phyloP scores from a whole-genome alignment of 1,284 basidiomycete species.

The Naganishia sp. region DNA sequence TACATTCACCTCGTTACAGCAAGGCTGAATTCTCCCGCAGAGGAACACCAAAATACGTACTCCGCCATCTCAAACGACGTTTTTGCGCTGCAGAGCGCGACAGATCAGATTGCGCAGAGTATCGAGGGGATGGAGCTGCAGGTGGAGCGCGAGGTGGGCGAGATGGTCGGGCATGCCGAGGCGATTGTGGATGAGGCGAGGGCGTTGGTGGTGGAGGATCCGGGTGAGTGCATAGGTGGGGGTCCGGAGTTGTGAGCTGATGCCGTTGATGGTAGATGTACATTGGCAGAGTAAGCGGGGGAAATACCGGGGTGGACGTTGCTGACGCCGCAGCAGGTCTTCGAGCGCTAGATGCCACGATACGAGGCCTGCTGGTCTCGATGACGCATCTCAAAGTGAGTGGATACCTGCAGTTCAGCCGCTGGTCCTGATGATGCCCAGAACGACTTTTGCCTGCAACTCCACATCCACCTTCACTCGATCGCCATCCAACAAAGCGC shows the following conservation, averaged over 20 bases:
- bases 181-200: slow-evolving; percentile 49
- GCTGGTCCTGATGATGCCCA: slow-evolving; percentile 45
- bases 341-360: slow-evolving; percentile 43
- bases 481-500: slow-evolving; percentile 75
- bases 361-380: slow-evolving; percentile 47
- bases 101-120: slow-evolving; percentile 25
- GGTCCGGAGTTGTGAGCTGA: slow-evolving; percentile 2
- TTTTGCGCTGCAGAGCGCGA: slow-evolving; percentile 7
- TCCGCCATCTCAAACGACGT: slow-evolving; percentile 12
- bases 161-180: slow-evolving; percentile 72
- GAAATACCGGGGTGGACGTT: not conserved
- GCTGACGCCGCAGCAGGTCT: not conserved
- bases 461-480: slow-evolving; percentile 65
- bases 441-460: slow-evolving; percentile 75
- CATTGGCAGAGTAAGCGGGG: slow-evolving; percentile 29
- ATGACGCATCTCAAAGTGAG: slow-evolving; percentile 49
- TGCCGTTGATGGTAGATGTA: slow-evolving; percentile 6
- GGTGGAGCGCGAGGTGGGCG: slow-evolving; percentile 42
- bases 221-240: slow-evolving; percentile 31
- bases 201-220: slow-evolving; percentile 37
- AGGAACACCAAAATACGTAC: slow-evolving; percentile 28
- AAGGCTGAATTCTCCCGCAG: slow-evolving; percentile 1
- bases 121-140: slow-evolving; percentile 34
- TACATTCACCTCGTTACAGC: not conserved
- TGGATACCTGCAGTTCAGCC: not conserved